Conservation (phyloP, 306 rosid species). For the Acacia crassicarpa region DNA sequence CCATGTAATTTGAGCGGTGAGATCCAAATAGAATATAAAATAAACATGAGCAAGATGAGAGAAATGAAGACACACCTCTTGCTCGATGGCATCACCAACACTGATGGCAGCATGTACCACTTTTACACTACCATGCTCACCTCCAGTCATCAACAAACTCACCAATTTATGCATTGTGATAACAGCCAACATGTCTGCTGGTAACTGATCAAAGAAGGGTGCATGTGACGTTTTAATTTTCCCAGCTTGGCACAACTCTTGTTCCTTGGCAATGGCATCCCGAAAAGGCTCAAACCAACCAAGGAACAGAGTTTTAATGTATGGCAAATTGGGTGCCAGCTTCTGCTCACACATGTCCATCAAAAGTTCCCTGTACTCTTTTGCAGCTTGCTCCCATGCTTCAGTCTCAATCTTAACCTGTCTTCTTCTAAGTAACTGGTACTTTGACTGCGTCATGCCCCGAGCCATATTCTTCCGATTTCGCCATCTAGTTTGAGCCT, state of each 20-base stretch:
- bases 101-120: constrained; percentile 64
- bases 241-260: constrained; percentile 48
- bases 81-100: constrained; percentile 88
- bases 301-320: constrained; percentile 83
- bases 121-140: constrained; percentile 55
- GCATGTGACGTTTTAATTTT: constrained; percentile 52
- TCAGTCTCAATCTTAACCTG: constrained; percentile 88
- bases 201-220: constrained; percentile 63
- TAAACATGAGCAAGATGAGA: constrained; percentile 19
- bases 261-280: constrained; percentile 70
- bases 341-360: constrained; percentile 89
- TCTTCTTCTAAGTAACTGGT: constrained; percentile 53
- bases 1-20: not conserved
- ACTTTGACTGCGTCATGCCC: constrained; percentile 51
- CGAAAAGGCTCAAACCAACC: constrained; percentile 95
- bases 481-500: constrained; percentile 31
- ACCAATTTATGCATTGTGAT: constrained; percentile 92
- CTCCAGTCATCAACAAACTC: constrained; percentile 76
- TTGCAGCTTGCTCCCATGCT: constrained; percentile 78
- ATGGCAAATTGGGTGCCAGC: constrained; percentile 89
- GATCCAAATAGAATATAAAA: constrained; percentile 9
- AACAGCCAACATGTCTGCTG: constrained; percentile 86
- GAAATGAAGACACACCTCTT: constrained; percentile 70
- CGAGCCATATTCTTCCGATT: constrained; percentile 8
- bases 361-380: constrained; percentile 83